Percentiles rank a stretch among this genome's conserved stretches.
These are phyloP conservation scores for Leishmania tropica DNA, from an alignment of 208 protist species.

Conservation along the genomic window DNA sequence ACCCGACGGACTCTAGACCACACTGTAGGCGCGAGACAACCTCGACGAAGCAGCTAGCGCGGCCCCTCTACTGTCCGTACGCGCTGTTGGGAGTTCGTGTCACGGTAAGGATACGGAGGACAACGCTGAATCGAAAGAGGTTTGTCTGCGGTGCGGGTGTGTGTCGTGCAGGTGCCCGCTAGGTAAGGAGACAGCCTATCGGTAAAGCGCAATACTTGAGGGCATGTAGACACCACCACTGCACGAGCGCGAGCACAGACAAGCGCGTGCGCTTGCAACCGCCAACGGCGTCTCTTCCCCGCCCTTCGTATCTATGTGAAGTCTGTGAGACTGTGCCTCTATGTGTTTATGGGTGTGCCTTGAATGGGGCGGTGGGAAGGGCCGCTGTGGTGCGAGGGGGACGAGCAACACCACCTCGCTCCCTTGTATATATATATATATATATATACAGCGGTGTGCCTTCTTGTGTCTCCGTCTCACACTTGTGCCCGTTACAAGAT, in stretches of 20 bases:
- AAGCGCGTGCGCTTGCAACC: neutral
- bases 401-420: neutral
- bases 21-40: neutral
- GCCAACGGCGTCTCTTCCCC: neutral
- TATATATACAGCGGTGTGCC: neutral
- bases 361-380: neutral
- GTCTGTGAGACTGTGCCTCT: neutral
- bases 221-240: neutral
- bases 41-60: neutral
- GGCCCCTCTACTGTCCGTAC: neutral
- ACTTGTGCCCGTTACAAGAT: neutral
- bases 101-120: neutral
- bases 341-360: neutral
- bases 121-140: neutral
- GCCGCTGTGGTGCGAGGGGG: neutral
- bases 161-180: neutral
- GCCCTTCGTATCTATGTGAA: neutral
- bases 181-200: constrained; percentile 1
- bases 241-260: neutral
- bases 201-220: neutral
- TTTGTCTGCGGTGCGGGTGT: neutral
- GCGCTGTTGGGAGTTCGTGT: neutral
- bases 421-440: neutral
- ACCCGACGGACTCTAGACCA: neutral
- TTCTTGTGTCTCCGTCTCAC: neutral